phyloP scores from a whole-genome alignment of 2,329 filamentous ascomycete species.

The Diaporthe sp. region DNA sequence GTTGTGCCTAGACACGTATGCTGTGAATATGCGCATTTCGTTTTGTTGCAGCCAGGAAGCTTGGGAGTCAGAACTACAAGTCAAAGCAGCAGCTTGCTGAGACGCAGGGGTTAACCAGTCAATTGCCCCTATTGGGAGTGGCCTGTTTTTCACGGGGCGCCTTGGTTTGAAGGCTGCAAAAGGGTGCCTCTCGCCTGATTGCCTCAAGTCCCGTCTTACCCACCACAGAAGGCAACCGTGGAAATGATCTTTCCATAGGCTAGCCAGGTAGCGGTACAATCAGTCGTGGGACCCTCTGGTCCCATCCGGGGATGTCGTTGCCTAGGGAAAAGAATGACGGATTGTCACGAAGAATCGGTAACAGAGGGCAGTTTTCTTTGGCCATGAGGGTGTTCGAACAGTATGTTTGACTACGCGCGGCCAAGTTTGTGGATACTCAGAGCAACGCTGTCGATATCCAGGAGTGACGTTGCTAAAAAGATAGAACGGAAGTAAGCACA shows the following conservation, averaged over 20 bases:
- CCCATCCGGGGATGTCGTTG: not conserved
- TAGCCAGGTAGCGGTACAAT: constrained; percentile 8
- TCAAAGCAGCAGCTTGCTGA: too few relatives aligned
- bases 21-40: too few relatives aligned
- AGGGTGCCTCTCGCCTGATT: not conserved
- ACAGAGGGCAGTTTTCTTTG: not conserved
- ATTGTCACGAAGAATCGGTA: not conserved
- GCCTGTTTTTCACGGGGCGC: not conserved
- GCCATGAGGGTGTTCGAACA: not conserved
- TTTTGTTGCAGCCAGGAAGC: too few relatives aligned
- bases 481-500: not conserved
- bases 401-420: too few relatives aligned
- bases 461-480: not conserved
- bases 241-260: constrained; percentile 32
- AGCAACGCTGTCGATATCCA: too few relatives aligned
- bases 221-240: constrained; percentile 25
- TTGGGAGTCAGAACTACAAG: too few relatives aligned
- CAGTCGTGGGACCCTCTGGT: not conserved
- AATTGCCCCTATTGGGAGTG: not conserved
- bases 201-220: not conserved
- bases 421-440: too few relatives aligned
- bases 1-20: too few relatives aligned
- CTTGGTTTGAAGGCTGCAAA: constrained; percentile 4
- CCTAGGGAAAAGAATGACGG: not conserved
- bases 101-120: too few relatives aligned